A percentile compares a stretch with the other conserved stretches of the same genome.
These are phyloP conservation scores for Eutrema heterophyllum DNA, from an alignment of 345 rosid genomes.

Conservation along the genomic window DNA sequence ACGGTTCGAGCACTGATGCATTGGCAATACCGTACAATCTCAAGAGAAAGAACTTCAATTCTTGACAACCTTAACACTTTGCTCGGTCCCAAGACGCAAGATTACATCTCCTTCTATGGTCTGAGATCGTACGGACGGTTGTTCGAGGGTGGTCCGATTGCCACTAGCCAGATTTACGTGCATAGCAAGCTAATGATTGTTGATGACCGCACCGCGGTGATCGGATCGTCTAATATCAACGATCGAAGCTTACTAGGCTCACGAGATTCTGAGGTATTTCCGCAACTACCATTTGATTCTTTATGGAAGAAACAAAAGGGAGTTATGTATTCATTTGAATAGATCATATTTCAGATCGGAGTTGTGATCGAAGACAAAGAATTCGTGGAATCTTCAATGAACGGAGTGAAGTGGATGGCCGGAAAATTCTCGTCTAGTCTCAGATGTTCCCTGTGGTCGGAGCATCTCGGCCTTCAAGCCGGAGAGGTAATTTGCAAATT, in stretches of 20 bases:
- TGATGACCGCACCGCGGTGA: constrained; percentile 59
- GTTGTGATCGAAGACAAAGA: constrained; percentile 83
- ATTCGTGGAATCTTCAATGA: constrained; percentile 65
- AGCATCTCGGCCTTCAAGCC: constrained; percentile 72
- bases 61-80: constrained; percentile 47
- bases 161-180: constrained; percentile 94
- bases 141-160: constrained; percentile 57
- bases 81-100: constrained; percentile 59
- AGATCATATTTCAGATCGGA: constrained; percentile 53
- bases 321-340: constrained; percentile 4
- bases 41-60: constrained; percentile 70
- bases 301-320: neutral
- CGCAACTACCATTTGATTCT: neutral
- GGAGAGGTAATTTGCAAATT: constrained; percentile 46
- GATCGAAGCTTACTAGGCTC: constrained; percentile 95
- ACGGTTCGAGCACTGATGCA: constrained; percentile 91
- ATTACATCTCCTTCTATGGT: constrained; percentile 86
- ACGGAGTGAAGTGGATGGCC: constrained; percentile 78
- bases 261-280: constrained; percentile 84
- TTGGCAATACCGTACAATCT: constrained; percentile 92
- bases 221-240: constrained; percentile 88
- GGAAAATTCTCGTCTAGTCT: constrained; percentile 72
- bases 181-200: constrained; percentile 90
- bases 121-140: constrained; percentile 74
- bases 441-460: constrained; percentile 78